These are phyloP conservation scores for Yarrowia porcina DNA, from an alignment of 805 yeast genomes.

Conservation along the genomic window DNA sequence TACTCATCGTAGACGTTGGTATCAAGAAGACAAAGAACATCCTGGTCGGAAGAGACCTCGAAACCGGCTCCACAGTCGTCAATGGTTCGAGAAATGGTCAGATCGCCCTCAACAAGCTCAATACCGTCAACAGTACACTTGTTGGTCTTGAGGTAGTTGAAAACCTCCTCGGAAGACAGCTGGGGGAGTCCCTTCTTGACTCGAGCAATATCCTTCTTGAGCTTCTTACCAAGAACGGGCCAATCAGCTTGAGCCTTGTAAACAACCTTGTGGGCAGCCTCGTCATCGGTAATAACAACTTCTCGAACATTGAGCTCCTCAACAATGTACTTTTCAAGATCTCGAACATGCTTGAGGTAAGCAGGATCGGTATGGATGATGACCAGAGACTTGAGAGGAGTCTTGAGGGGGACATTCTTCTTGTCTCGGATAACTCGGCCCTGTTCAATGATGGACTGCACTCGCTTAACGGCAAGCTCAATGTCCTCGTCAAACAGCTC, in stretches of 20 bases:
- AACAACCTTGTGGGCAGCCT: constrained; percentile 84
- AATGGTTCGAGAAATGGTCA: constrained; percentile 84
- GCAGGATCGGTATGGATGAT: constrained; percentile 74
- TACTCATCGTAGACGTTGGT: constrained; percentile 82
- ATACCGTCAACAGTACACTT: constrained; percentile 85
- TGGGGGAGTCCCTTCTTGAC: constrained; percentile 91
- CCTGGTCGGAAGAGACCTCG: constrained; percentile 84
- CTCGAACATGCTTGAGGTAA: constrained; percentile 74
- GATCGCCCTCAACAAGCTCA: constrained; percentile 79
- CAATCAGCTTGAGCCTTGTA: constrained; percentile 97
- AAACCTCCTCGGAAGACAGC: constrained; percentile 79
- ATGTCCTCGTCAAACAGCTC: constrained; percentile 70
- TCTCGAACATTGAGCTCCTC: constrained; percentile 95
- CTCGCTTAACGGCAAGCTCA: constrained; percentile 84
- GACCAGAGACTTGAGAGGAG: constrained; percentile 85
- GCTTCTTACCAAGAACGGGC: constrained; percentile 97
- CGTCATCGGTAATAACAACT: constrained; percentile 82
- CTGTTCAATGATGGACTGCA: constrained; percentile 95
- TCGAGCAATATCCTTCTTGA: constrained; percentile 87
- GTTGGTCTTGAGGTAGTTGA: constrained; percentile 66
- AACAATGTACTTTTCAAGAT: constrained; percentile 70
- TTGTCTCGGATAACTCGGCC: constrained; percentile 97
- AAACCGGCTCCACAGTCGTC: constrained; percentile 73
- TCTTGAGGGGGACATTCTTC: constrained; percentile 88
- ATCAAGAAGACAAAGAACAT: constrained; percentile 85